Evolutionary conservation across 1,284 basidiomycete species (phyloP).

Genomic region (Microbotryum saponariae): DNA sequence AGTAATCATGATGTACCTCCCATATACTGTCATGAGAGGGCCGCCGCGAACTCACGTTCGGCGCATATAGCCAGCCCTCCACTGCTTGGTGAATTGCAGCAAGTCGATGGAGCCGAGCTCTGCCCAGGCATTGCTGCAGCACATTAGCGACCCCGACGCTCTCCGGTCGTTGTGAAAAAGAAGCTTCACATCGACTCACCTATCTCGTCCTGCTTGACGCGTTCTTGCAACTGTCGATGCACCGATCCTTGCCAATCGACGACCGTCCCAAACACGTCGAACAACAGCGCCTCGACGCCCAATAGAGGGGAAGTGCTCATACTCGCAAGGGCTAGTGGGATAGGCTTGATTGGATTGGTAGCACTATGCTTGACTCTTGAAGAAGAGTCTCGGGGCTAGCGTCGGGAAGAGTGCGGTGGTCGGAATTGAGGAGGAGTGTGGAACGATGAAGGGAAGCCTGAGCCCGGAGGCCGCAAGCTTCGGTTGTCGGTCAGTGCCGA

Average conservation of each 20-base stretch:
- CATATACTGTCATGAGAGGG: background rate
- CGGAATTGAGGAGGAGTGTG: too few species aligned
- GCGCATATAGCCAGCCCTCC: constrained; percentile 26
- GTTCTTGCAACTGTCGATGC: background rate
- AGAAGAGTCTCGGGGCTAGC: too few species aligned
- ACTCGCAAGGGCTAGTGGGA: background rate
- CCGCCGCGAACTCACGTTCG: constrained; percentile 18
- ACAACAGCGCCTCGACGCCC: constrained; percentile 51
- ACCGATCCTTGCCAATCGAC: constrained; percentile 36
- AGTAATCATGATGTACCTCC: background rate
- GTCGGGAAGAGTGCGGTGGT: too few species aligned
- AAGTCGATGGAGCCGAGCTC: constrained; percentile 7
- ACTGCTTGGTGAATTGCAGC: constrained; percentile 14
- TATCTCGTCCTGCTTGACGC: background rate
- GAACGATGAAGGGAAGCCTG: too few species aligned
- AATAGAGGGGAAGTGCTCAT: constrained; percentile 2
- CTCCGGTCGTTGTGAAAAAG: background rate
- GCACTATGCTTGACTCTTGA: background rate
- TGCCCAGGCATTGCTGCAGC: background rate
- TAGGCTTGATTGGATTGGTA: background rate
- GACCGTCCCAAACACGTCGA: constrained; percentile 47
- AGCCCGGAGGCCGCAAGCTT: too few species aligned
- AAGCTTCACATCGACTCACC: background rate
- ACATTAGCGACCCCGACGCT: background rate
- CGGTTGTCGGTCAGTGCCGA: too few species aligned